Evolutionary conservation across 495 filamentous ascomycete genomes (phyloP).

Genomic region (Hypoxylon perforatum): DNA sequence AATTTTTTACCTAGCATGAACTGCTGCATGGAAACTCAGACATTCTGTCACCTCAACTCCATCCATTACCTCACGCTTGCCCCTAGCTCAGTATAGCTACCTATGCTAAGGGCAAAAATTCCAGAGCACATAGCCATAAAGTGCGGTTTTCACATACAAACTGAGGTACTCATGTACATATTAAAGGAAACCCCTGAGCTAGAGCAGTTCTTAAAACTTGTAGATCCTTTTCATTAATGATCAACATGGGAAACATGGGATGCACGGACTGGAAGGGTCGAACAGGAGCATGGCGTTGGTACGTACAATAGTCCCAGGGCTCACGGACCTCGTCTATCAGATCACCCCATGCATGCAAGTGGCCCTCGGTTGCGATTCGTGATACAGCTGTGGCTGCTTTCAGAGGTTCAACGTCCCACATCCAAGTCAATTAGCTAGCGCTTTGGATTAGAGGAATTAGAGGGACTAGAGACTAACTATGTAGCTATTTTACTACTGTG

Average conservation of each 20-base stretch:
- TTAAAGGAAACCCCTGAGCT: constrained; percentile 35
- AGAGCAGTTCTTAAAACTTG: constrained; percentile 25
- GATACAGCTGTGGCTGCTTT: constrained; percentile 14
- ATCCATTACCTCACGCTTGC: constrained; percentile 18
- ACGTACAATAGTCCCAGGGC: constrained; percentile 8
- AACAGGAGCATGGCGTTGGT: constrained; percentile 6
- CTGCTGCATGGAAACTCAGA: constrained; percentile 24
- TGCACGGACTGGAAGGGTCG: constrained; percentile 18
- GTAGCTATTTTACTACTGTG: constrained; percentile 12
- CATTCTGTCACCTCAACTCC: constrained; percentile 2
- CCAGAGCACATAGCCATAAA: neutral
- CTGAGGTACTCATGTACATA: neutral
- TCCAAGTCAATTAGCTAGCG: constrained; percentile 23
- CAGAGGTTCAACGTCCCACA: constrained; percentile 23
- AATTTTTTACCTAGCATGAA: constrained; percentile 28
- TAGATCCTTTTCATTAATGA: constrained; percentile 34
- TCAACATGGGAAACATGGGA: constrained; percentile 25
- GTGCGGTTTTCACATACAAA: neutral
- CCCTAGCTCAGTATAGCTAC: constrained; percentile 6
- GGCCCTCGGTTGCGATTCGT: constrained; percentile 34
- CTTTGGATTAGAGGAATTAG: constrained; percentile 14
- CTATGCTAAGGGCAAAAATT: neutral
- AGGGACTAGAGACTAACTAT: constrained; percentile 16
- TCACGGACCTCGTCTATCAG: constrained; percentile 40
- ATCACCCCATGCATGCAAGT: constrained; percentile 33